Percentiles rank a stretch among this genome's conserved stretches.
phyloP scores from a whole-genome alignment of 1,284 basidiomycete genomes.

The Stygiomarasmius scandens region DNA sequence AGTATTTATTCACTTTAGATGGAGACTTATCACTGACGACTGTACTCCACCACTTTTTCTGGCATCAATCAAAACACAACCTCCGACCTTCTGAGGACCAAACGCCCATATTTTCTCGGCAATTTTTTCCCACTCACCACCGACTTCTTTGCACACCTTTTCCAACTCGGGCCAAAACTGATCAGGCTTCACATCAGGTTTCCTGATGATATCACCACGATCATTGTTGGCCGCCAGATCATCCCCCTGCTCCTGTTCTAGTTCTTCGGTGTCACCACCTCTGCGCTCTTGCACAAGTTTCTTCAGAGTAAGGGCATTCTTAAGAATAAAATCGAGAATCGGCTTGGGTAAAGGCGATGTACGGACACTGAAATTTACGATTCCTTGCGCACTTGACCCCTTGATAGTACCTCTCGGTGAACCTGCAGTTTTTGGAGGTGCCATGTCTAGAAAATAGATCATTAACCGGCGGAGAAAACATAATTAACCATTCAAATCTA shows the following conservation, averaged over 20 bases:
- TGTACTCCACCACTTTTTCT: slow-evolving; percentile 44
- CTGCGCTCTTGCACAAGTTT: slow-evolving; percentile 53
- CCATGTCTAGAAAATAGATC: slow-evolving; percentile 69
- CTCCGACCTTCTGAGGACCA: slow-evolving; percentile 86
- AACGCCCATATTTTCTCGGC: slow-evolving; percentile 86
- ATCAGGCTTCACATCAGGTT: slow-evolving; percentile 68
- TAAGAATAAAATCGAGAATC: slow-evolving; percentile 76
- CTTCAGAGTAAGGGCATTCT: slow-evolving; percentile 67
- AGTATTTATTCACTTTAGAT: slow-evolving; percentile 17
- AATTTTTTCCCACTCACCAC: slow-evolving; percentile 82
- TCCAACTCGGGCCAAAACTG: slow-evolving; percentile 83
- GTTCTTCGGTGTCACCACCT: slow-evolving; percentile 24
- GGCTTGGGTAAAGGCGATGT: slow-evolving; percentile 76
- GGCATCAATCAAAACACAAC: slow-evolving; percentile 85
- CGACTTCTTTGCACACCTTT: slow-evolving; percentile 67
- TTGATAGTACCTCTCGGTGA: slow-evolving; percentile 62
- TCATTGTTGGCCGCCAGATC: slow-evolving; percentile 47
- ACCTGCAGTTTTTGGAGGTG: slow-evolving; percentile 76
- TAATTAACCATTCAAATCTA: slow-evolving; percentile 27
- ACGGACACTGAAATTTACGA: slow-evolving; percentile 85
- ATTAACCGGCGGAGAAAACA: neutral
- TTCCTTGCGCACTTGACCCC: slow-evolving; percentile 40
- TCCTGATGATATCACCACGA: slow-evolving; percentile 60
- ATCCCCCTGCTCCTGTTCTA: slow-evolving; percentile 29
- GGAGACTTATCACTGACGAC: slow-evolving; percentile 52